Percentiles rank a stretch among this genome's conserved stretches.
These are phyloP conservation scores for Podaxis sp. DNA, from an alignment of 768 basidiomycete genomes.

Conservation along the genomic window DNA sequence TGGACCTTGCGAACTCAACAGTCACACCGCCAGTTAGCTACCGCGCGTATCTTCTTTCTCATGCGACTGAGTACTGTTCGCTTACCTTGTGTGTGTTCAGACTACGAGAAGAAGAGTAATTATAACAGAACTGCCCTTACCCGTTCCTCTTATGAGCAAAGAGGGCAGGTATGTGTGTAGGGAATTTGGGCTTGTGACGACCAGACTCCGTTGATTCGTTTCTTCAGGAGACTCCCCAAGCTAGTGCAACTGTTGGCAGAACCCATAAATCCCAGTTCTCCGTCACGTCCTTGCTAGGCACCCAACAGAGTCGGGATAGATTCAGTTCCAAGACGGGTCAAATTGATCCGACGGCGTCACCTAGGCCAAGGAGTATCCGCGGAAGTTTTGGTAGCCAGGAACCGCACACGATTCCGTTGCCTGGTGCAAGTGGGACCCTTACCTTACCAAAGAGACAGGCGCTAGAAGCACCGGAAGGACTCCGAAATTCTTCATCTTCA, in stretches of 20 bases:
- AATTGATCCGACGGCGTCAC: not conserved
- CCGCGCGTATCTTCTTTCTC: not conserved
- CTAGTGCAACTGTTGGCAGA: not conserved
- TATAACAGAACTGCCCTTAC: not conserved
- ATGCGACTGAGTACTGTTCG: not conserved
- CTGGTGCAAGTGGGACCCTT: not conserved
- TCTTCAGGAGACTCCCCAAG: not conserved
- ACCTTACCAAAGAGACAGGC: not conserved
- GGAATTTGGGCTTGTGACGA: not conserved
- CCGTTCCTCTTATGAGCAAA: not conserved
- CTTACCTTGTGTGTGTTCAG: not conserved
- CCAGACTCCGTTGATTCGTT: not conserved
- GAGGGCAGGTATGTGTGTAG: not conserved
- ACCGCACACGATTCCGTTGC: not conserved
- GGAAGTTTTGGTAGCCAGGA: not conserved
- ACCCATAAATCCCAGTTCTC: conserved; percentile 5
- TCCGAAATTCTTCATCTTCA: not conserved
- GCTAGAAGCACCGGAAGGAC: not conserved
- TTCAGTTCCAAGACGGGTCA: not conserved
- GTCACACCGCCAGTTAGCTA: not conserved
- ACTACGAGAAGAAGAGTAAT: not conserved
- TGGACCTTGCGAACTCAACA: not conserved
- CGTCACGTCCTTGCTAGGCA: not conserved
- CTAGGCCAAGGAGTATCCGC: not conserved
- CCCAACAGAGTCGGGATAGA: not conserved